Percentiles rank a stretch among this genome's conserved stretches.
Conservation (phyloP, 2,329 filamentous ascomycete genomes). For the Exophiala lecanii-corni region DNA sequence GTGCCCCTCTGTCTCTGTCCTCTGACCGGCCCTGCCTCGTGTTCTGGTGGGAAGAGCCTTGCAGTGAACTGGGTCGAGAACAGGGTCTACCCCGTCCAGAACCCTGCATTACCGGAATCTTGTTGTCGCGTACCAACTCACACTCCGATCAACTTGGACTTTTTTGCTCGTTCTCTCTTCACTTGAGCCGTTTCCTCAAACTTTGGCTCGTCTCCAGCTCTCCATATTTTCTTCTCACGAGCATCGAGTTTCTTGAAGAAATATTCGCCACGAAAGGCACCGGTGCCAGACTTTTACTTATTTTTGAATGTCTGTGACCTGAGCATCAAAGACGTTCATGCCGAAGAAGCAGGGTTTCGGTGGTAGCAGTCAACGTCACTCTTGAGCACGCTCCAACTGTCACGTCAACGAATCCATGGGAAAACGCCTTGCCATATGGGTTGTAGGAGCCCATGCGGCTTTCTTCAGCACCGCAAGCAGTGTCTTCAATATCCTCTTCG, state of each 20-base stretch:
- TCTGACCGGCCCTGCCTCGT: background rate
- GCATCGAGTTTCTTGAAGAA: background rate
- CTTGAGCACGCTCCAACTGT: constrained; percentile 7
- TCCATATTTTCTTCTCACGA: constrained; percentile 1
- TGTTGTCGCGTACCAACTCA: constrained; percentile 12
- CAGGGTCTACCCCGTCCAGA: constrained; percentile 14
- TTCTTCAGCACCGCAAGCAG: constrained; percentile 19
- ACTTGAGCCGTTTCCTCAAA: background rate
- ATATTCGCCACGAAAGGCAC: background rate
- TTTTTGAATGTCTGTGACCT: background rate
- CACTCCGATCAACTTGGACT: background rate
- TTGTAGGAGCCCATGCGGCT: constrained; percentile 17
- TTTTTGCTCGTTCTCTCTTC: constrained; percentile 1
- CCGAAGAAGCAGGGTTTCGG: background rate
- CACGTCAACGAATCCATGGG: constrained; percentile 18
- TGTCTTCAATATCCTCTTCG: constrained; percentile 23
- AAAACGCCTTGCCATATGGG: constrained; percentile 18
- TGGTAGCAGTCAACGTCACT: constrained; percentile 3
- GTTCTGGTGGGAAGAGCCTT: background rate
- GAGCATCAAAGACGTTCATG: constrained; percentile 2
- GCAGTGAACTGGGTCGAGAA: constrained; percentile 3
- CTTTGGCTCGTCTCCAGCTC: background rate
- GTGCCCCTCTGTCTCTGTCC: constrained; percentile 1
- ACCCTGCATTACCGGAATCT: constrained; percentile 8
- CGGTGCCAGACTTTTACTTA: background rate